Evolutionary conservation across 2,329 filamentous ascomycete species (phyloP), one percentile per base, ranked within the genome.

Genomic region (Diaporthe citrichinensis): DNA sequence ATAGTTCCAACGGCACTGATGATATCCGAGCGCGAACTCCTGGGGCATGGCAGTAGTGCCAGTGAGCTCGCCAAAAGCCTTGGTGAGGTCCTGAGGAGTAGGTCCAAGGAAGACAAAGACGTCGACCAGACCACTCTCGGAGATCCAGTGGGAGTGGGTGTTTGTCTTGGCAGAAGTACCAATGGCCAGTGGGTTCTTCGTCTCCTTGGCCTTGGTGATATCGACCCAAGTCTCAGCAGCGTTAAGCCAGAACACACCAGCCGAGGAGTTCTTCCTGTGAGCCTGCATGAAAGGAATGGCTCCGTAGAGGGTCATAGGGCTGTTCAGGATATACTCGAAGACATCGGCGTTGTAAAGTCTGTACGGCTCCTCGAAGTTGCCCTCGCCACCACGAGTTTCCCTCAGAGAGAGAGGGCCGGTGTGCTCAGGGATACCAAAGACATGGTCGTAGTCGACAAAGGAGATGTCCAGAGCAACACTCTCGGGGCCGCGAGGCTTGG

Each of bases 1-100:
- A 83, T 99, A 99, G 86, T 99, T 99, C 97, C 97, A 99, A 80
- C 97, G 94, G 84, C 97, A 98, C 84, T 99, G 97, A 82, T 99
- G 97, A 84, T 98, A 98, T 17, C 92, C 97, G 79, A 99, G 92
- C 2, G 96, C 90, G 80, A 98, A 98, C 78, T 97, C 94, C 81
- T 98, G 95, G 2, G 97, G 97, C 84, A 99, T 91, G 76, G 96
- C 93, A 41, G 95, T 97, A 81, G 93, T 96, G 36, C 97, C 97
- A 12, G 97, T 99, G 61, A 99, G 91, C 83, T 98, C 95, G 77
- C 93, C 92, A 83, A 98, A 99, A 41, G 90, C 92, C 80, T 93
- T 94, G 78, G 93, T 93, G 57, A 99, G 89, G 78, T 97, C 94
- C 78, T 93, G 90, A 5, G 97, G 94, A 5, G 92, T 95, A 2